Evolutionary conservation across 2,329 filamentous ascomycete species (phyloP), one percentile per base, ranked within the genome.

Genomic region (Venturia nashicola): DNA sequence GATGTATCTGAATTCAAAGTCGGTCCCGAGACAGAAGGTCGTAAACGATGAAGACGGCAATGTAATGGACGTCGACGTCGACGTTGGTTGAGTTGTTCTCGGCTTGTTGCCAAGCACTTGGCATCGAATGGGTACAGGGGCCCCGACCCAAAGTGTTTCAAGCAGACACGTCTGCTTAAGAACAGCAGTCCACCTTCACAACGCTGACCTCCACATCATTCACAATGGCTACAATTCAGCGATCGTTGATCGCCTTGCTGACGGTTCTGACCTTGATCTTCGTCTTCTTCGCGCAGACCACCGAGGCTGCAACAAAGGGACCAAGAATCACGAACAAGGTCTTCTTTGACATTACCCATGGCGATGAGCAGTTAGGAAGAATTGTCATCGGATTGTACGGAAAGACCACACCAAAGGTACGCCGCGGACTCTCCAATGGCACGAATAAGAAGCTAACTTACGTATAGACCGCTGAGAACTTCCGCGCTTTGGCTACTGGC

Each of bases 251-350:
- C 74, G 86, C 89, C 72, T 80, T 87, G 71, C 81, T 91, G 74
- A 82, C 96, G 73, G 84, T 96, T 72, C 75, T 95, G 71, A 86
- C 89, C 71, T 80, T 92, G 71, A 82, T 83, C 69, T 81, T 93
- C 74, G 78, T 91, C 69, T 85, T 90, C 79, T 86, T 96, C 74
- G 82, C 88, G 69, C 87, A 91, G 77, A 83, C 85, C 42, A 86
- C 84, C 66, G 85, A 89, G 70, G 89, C 89, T 63, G 59, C 59
- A 16, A 81, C 81, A 69, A 91, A 93, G 80, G 93, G 94, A 59
- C 93, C 91, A 67, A 95, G 94, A 86, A 93, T 97, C 80, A 97
- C 92, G 71, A 82, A 90, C 82, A 96, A 96, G 86, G 84, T 94
- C 77, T 94, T 85, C 82, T 93, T 95, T 76, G 90, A 94, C 76